phyloP scores from a whole-genome alignment of 805 yeast genomes.

The Metschnikowia gruessii region DNA sequence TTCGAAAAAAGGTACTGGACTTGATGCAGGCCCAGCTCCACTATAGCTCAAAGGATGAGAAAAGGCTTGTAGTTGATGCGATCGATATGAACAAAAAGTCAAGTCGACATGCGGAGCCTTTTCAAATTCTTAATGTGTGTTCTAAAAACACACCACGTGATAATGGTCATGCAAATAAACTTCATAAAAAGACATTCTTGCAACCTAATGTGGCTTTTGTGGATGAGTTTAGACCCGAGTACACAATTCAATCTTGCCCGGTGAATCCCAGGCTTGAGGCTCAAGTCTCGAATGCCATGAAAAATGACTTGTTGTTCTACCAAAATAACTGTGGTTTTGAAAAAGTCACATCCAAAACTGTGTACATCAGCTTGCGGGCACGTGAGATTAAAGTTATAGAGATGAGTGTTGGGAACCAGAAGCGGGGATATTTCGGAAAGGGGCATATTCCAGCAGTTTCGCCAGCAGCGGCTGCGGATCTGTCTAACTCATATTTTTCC shows the following conservation, averaged over 20 bases:
- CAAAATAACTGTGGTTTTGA: slow-evolving; percentile 36
- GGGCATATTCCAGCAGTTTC: slow-evolving; percentile 4
- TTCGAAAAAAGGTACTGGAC: slow-evolving; percentile 2
- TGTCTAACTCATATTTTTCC: background rate
- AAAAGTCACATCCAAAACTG: slow-evolving; percentile 34
- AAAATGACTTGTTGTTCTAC: slow-evolving; percentile 45
- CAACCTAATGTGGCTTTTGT: slow-evolving; percentile 41
- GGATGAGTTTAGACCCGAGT: slow-evolving; percentile 53
- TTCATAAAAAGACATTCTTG: slow-evolving; percentile 17
- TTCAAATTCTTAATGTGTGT: background rate
- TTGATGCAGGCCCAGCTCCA: slow-evolving; percentile 4
- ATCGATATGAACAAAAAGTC: background rate
- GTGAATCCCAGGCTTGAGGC: slow-evolving; percentile 47
- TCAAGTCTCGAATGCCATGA: slow-evolving; percentile 50
- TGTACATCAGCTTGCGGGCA: slow-evolving; percentile 43
- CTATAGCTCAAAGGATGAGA: background rate
- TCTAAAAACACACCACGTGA: no score
- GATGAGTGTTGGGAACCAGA: slow-evolving; percentile 28
- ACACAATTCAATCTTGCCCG: slow-evolving; percentile 54
- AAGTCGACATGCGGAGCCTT: background rate
- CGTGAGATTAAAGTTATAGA: slow-evolving; percentile 46
- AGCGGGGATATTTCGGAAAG: slow-evolving; percentile 6
- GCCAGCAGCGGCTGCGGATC: slow-evolving; percentile 4
- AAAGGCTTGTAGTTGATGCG: background rate
- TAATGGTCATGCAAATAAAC: background rate